Evolutionary conservation across 2,329 filamentous ascomycete genomes (phyloP).

Genomic region (Parafenestella ontariensis): DNA sequence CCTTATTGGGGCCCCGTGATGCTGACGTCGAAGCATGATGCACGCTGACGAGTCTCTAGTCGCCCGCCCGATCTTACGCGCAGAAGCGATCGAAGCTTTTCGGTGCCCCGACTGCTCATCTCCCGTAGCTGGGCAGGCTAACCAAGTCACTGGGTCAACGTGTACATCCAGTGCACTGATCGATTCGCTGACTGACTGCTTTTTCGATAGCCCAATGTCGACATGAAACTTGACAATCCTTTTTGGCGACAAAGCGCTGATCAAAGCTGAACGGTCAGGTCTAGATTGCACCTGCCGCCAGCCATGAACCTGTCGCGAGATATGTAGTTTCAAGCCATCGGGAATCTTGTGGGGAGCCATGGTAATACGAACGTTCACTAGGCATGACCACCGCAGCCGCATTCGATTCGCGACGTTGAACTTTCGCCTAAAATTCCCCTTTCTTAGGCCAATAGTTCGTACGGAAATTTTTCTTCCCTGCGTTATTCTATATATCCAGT

Average conservation of each 20-base stretch:
- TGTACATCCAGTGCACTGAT: not conserved
- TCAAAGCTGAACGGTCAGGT: not conserved
- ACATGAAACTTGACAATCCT: slow-evolving; percentile 10
- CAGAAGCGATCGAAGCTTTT: slow-evolving; percentile 5
- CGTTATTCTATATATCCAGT: not conserved
- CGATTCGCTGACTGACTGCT: slow-evolving; percentile 5
- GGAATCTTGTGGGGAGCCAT: slow-evolving; percentile 12
- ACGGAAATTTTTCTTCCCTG: slow-evolving; percentile 11
- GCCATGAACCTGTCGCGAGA: not conserved
- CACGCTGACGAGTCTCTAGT: slow-evolving; percentile 2
- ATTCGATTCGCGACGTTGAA: not conserved
- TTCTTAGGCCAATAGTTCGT: slow-evolving; percentile 4
- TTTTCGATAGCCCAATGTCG: slow-evolving; percentile 1
- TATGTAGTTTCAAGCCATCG: not conserved
- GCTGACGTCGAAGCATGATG: not conserved
- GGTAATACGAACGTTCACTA: not conserved
- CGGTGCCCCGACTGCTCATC: slow-evolving; percentile 2
- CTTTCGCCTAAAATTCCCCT: slow-evolving; percentile 3
- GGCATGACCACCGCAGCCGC: not conserved
- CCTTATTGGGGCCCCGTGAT: not conserved
- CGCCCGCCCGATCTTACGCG: slow-evolving; percentile 5
- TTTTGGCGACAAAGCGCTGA: not conserved
- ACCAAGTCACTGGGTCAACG: slow-evolving; percentile 5
- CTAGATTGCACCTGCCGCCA: slow-evolving; percentile 3
- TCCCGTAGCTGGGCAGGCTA: slow-evolving; percentile 13